Percentiles rank a stretch among this genome's conserved stretches.
These are phyloP conservation scores for Phytophthora palmivora DNA, from an alignment of 352 stramenopile genomes.

Conservation along the genomic window DNA sequence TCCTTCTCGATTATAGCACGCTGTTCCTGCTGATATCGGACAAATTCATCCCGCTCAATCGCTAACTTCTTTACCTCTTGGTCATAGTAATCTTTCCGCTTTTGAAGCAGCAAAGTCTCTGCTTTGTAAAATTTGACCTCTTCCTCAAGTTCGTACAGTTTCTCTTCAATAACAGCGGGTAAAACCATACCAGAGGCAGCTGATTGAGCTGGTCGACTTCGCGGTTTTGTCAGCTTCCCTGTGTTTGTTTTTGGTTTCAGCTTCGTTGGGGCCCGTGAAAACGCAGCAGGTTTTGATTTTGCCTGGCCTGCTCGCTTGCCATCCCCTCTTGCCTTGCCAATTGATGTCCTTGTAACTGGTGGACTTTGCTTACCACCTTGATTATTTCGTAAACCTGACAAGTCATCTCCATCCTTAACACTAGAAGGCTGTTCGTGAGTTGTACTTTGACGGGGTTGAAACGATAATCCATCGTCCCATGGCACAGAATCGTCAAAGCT, in stretches of 20 bases:
- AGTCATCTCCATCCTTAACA: no score
- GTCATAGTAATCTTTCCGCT: slow-evolving; percentile 71
- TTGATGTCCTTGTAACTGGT: slow-evolving; percentile 3
- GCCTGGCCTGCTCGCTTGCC: background rate
- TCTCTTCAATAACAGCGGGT: slow-evolving; percentile 82
- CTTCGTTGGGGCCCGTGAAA: slow-evolving; percentile 6
- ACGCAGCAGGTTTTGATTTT: slow-evolving; percentile 14
- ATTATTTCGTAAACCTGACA: slow-evolving; percentile 29
- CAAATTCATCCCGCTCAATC: slow-evolving; percentile 58
- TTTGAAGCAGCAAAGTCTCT: slow-evolving; percentile 81
- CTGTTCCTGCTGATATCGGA: slow-evolving; percentile 61
- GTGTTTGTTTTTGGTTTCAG: slow-evolving; percentile 15
- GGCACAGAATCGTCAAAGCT: slow-evolving; percentile 85
- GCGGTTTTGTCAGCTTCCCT: slow-evolving; percentile 11
- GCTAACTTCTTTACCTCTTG: slow-evolving; percentile 67
- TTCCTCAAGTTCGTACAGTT: slow-evolving; percentile 79
- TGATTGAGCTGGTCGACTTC: slow-evolving; percentile 6
- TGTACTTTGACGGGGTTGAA: slow-evolving; percentile 38
- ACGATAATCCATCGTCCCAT: slow-evolving; percentile 67
- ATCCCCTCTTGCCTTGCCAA: slow-evolving; percentile 14
- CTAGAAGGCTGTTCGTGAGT: slow-evolving; percentile 5
- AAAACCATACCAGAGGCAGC: slow-evolving; percentile 39
- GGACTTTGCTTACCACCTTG: slow-evolving; percentile 30
- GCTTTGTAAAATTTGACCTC: slow-evolving; percentile 90
- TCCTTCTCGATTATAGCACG: slow-evolving; percentile 64